A percentile compares a stretch with the other conserved stretches of the same genome.
phyloP scores from a whole-genome alignment of 768 basidiomycete genomes.

The Podaxis sp. region DNA sequence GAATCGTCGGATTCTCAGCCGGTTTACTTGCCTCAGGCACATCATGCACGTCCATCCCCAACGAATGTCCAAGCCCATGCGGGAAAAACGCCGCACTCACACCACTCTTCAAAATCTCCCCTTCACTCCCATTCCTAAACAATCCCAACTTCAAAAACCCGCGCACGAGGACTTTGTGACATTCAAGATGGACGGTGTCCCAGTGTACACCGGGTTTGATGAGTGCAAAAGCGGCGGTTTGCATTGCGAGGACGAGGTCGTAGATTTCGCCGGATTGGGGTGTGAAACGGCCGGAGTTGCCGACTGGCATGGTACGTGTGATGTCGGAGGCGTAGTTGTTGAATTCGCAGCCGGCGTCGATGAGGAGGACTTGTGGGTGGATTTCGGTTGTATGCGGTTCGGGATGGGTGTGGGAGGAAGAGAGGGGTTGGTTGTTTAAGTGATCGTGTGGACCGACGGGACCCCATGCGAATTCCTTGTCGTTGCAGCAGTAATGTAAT shows the following conservation, averaged over 20 bases:
- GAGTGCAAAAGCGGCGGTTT: constrained; percentile 50
- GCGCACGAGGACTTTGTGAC: constrained; percentile 77
- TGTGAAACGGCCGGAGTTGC: constrained; percentile 89
- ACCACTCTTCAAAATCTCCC: constrained; percentile 73
- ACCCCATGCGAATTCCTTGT: constrained; percentile 83
- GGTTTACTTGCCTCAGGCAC: constrained; percentile 82
- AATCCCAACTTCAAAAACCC: constrained; percentile 85
- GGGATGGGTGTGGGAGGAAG: neutral
- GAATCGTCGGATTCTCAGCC: constrained; percentile 49
- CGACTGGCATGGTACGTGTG: constrained; percentile 87
- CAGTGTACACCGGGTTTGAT: constrained; percentile 82
- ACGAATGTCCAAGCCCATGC: constrained; percentile 87
- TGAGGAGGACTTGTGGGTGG: constrained; percentile 74
- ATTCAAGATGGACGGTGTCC: constrained; percentile 84
- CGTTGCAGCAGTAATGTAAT: constrained; percentile 94
- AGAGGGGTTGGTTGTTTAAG: constrained; percentile 46
- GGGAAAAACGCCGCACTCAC: constrained; percentile 89
- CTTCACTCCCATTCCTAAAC: constrained; percentile 63
- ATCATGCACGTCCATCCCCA: constrained; percentile 95
- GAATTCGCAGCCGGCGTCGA: constrained; percentile 96
- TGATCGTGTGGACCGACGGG: constrained; percentile 59
- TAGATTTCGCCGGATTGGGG: constrained; percentile 81
- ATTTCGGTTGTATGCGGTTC: constrained; percentile 39
- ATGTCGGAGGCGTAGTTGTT: constrained; percentile 48
- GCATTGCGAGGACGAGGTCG: constrained; percentile 87